These are phyloP conservation scores for Septoria petroselini DNA, from an alignment of 2,329 filamentous ascomycete species.

Conservation along the genomic window DNA sequence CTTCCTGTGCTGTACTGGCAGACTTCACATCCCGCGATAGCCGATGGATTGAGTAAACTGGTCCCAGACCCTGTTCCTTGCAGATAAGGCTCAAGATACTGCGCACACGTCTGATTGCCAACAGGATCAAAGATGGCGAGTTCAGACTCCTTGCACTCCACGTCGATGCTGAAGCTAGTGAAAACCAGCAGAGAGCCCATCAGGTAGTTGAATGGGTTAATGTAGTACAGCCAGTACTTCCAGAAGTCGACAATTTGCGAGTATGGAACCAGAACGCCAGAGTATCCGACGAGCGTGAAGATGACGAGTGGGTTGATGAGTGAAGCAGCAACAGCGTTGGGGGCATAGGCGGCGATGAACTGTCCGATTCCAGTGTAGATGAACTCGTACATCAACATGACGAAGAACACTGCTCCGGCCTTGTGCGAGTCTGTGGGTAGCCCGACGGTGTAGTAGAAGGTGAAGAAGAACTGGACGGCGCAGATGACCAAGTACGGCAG, in stretches of 20 bases:
- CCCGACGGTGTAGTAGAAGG: slow-evolving; percentile 27
- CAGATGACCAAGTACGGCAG: slow-evolving; percentile 63
- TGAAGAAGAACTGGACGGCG: slow-evolving; percentile 49
- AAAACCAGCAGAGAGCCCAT: slow-evolving; percentile 42
- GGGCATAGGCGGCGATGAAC: slow-evolving; percentile 49
- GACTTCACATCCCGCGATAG: slow-evolving; percentile 54
- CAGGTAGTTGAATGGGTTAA: slow-evolving; percentile 45
- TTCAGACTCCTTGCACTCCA: slow-evolving; percentile 40
- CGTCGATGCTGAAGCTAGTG: slow-evolving; percentile 41
- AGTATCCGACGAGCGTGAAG: slow-evolving; percentile 34
- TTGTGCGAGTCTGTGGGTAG: slow-evolving; percentile 45
- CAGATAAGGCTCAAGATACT: slow-evolving; percentile 57
- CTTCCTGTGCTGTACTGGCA: slow-evolving; percentile 58
- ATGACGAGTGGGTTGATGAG: slow-evolving; percentile 43
- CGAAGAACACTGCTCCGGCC: slow-evolving; percentile 45
- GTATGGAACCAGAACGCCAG: slow-evolving; percentile 36
- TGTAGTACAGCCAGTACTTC: slow-evolving; percentile 39
- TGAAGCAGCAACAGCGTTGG: slow-evolving; percentile 45
- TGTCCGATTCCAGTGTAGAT: slow-evolving; percentile 55
- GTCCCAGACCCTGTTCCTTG: slow-evolving; percentile 46
- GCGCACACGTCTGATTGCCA: slow-evolving; percentile 53
- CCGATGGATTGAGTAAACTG: slow-evolving; percentile 57
- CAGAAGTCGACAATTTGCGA: slow-evolving; percentile 35
- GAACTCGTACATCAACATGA: slow-evolving; percentile 58
- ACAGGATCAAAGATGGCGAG: slow-evolving; percentile 48